These are phyloP conservation scores for Hypoxylon sp. DNA, from an alignment of 2,329 filamentous ascomycete species.

Conservation along the genomic window DNA sequence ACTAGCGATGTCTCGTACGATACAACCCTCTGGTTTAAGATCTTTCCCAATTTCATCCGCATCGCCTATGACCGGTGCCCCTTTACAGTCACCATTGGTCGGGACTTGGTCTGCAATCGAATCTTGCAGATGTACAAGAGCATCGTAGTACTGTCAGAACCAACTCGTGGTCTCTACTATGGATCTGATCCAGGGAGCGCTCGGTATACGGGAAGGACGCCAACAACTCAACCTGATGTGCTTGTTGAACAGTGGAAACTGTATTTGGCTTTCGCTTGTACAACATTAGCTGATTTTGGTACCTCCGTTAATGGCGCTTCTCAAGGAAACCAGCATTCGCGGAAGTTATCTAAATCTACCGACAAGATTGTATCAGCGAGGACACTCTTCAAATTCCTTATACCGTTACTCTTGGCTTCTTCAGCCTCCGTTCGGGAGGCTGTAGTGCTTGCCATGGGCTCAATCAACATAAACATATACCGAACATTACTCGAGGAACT, in stretches of 20 bases:
- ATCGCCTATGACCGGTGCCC: slow-evolving; percentile 92
- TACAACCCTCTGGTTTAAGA: slow-evolving; percentile 95
- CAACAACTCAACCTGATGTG: slow-evolving; percentile 82
- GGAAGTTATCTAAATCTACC: slow-evolving; percentile 81
- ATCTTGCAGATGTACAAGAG: slow-evolving; percentile 92
- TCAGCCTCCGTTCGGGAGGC: slow-evolving; percentile 87
- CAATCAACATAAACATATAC: slow-evolving; percentile 95
- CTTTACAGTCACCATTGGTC: slow-evolving; percentile 88
- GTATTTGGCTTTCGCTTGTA: slow-evolving; percentile 96
- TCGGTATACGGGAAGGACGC: slow-evolving; percentile 64
- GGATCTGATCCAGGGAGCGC: slow-evolving; percentile 69
- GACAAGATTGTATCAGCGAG: slow-evolving; percentile 89
- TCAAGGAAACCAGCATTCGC: slow-evolving; percentile 76
- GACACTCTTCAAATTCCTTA: slow-evolving; percentile 90
- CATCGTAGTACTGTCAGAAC: slow-evolving; percentile 83
- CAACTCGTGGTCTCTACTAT: slow-evolving; percentile 72
- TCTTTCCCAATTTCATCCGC: slow-evolving; percentile 94
- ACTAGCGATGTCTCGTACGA: slow-evolving; percentile 96
- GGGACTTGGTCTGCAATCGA: slow-evolving; percentile 92
- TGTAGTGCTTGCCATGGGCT: slow-evolving; percentile 90
- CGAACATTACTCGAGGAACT: slow-evolving; percentile 89
- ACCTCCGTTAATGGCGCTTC: slow-evolving; percentile 67
- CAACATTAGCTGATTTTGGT: slow-evolving; percentile 88
- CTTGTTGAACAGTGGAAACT: slow-evolving; percentile 98
- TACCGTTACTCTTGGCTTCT: slow-evolving; percentile 84